phyloP scores from a whole-genome alignment of 345 rosid genomes.

The Schrenkiella parvula region DNA sequence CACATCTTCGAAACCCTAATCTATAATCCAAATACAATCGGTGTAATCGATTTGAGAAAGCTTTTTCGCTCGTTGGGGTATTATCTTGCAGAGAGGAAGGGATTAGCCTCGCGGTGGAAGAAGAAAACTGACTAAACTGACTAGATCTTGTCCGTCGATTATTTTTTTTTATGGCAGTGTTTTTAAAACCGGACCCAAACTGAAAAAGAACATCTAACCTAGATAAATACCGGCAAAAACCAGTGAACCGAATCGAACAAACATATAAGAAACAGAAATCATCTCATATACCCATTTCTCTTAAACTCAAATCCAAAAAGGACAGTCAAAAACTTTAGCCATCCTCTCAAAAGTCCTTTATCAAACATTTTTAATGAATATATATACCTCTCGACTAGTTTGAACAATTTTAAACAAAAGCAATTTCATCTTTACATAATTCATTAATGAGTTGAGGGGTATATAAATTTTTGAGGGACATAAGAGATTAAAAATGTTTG shows the following conservation, averaged over 20 bases:
- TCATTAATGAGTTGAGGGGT: too few relatives aligned
- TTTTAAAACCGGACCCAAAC: background rate
- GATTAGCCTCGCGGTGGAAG: background rate
- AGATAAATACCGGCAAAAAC: background rate
- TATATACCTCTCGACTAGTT: too few relatives aligned
- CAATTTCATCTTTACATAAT: too few relatives aligned
- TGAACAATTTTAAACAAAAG: too few relatives aligned
- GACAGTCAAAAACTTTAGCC: too few relatives aligned
- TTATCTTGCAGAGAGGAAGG: background rate
- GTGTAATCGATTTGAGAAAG: background rate
- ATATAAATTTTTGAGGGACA: too few relatives aligned
- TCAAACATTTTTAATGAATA: too few relatives aligned
- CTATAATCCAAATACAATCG: background rate
- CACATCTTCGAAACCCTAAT: slow-evolving; percentile 39
- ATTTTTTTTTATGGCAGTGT: background rate
- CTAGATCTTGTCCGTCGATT: background rate
- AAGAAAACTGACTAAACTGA: background rate
- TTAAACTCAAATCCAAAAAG: too few relatives aligned
- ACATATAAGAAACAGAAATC: too few relatives aligned
- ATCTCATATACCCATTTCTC: too few relatives aligned
- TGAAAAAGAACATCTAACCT: background rate
- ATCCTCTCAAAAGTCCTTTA: too few relatives aligned
- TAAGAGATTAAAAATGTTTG: too few relatives aligned
- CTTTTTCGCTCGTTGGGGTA: background rate
- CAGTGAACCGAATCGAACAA: background rate